A percentile compares a stretch with the other conserved stretches of the same genome.
Conservation (phyloP, 257 asterid species). For the Scutellaria barbata region DNA sequence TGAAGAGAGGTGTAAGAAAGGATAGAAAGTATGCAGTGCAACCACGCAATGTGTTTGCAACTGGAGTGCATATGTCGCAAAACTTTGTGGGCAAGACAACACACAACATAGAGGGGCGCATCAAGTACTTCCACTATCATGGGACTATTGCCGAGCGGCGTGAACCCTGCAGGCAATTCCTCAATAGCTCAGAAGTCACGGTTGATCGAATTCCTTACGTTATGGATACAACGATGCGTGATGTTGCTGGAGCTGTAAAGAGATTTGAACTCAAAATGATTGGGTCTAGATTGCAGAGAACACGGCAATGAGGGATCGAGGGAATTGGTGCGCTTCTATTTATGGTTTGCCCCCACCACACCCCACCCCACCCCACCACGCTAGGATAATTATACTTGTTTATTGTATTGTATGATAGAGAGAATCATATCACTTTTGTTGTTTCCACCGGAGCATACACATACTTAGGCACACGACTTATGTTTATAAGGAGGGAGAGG, state of each 20-base stretch:
- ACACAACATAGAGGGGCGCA: constrained; percentile 64
- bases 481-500: constrained; percentile 7
- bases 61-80: constrained; percentile 89
- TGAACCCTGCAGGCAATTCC: constrained; percentile 63
- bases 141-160: constrained; percentile 73
- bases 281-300: constrained; percentile 60
- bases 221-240: constrained; percentile 63
- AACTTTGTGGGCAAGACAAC: constrained; percentile 67
- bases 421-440: not conserved
- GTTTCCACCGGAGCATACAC: not conserved
- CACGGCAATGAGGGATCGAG: constrained; percentile 57
- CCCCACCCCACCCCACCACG: too few relatives aligned
- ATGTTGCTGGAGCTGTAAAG: constrained; percentile 67
- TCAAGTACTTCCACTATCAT: constrained; percentile 77
- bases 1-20: constrained; percentile 61
- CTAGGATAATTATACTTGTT: not conserved
- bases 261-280: constrained; percentile 72
- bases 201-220: constrained; percentile 56
- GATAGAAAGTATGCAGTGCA: constrained; percentile 81
- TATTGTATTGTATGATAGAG: constrained; percentile 7
- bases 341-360: not conserved
- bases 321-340: not conserved
- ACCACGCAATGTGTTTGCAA: constrained; percentile 73
- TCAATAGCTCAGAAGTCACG: constrained; percentile 50
- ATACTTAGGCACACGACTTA: not conserved